phyloP scores from a whole-genome alignment of 225 moss, liverwort and hornwort species.

The Marchantia paleacea region DNA sequence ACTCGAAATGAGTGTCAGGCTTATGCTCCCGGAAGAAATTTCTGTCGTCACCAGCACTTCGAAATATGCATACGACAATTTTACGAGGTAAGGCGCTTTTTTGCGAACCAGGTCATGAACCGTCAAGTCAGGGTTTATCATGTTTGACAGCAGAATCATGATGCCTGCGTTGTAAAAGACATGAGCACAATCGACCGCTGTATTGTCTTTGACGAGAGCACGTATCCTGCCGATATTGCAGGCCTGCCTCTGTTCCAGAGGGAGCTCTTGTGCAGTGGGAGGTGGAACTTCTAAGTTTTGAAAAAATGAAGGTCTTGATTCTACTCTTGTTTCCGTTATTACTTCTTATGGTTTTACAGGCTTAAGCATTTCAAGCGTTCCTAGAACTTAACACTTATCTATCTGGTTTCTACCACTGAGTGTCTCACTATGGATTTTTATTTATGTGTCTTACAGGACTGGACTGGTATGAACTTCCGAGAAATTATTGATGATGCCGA shows the following conservation, averaged over 20 bases:
- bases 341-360: neutral
- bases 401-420: neutral
- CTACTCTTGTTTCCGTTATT: neutral
- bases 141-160: neutral
- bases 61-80: conserved; percentile 92
- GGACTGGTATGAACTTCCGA: conserved; percentile 87
- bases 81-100: conserved; percentile 53
- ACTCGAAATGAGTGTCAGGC: conserved; percentile 78
- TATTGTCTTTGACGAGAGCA: neutral
- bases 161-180: neutral
- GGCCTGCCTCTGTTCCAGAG: conserved; percentile 72
- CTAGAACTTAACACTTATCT: neutral
- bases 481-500: conserved; percentile 92
- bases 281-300: conserved; percentile 77
- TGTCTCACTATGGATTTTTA: neutral
- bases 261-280: conserved; percentile 93
- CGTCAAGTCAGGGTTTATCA: neutral
- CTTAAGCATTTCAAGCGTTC: too few relatives aligned
- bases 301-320: conserved; percentile 59
- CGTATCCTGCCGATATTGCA: conserved; percentile 34
- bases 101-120: neutral
- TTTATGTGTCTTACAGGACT: conserved; percentile 56
- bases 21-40: conserved; percentile 96
- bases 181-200: neutral
- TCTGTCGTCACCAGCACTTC: conserved; percentile 68